Percentiles rank a stretch among this genome's conserved stretches.
These are phyloP conservation scores for Scheffersomyces segobiensis DNA, from an alignment of 1,139 yeast genomes.

Conservation along the genomic window DNA sequence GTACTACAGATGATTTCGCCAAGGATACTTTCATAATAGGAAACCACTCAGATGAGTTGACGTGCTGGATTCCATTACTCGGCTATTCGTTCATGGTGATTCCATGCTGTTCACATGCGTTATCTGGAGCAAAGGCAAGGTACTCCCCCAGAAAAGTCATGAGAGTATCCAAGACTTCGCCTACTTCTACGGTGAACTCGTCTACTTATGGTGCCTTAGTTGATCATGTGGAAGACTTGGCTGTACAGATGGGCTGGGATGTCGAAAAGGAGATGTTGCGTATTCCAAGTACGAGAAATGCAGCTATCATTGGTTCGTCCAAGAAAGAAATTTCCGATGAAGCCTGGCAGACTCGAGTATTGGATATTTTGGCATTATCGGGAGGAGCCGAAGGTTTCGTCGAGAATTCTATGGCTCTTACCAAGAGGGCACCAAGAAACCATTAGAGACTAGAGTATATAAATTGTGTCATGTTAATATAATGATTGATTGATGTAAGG, in stretches of 20 bases:
- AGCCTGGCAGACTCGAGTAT: constrained; percentile 38
- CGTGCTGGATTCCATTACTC: constrained; percentile 91
- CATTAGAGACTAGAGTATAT: constrained; percentile 16
- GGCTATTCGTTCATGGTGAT: constrained; percentile 88
- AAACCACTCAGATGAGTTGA: constrained; percentile 92
- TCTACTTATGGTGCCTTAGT: constrained; percentile 84
- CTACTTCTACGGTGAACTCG: constrained; percentile 15
- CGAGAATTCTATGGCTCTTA: constrained; percentile 67
- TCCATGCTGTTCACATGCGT: constrained; percentile 92
- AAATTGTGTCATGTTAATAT: neutral
- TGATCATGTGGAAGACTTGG: constrained; percentile 75
- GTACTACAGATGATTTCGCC: constrained; percentile 66
- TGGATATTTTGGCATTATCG: constrained; percentile 63
- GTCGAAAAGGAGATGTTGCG: constrained; percentile 84
- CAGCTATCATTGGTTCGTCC: constrained; percentile 75
- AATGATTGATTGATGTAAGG: neutral
- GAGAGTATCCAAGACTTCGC: neutral
- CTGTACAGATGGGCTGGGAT: constrained; percentile 75
- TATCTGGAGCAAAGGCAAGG: constrained; percentile 73
- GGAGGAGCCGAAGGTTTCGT: constrained; percentile 95
- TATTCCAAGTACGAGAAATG: constrained; percentile 92
- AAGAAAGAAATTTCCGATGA: constrained; percentile 29
- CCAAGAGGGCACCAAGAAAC: constrained; percentile 46
- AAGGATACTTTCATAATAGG: constrained; percentile 81
- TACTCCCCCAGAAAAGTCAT: constrained; percentile 42